A percentile compares a stretch with the other conserved stretches of the same genome.
These are phyloP conservation scores for Zasmidium cellare DNA, from an alignment of 2,329 filamentous ascomycete genomes.

Conservation along the genomic window DNA sequence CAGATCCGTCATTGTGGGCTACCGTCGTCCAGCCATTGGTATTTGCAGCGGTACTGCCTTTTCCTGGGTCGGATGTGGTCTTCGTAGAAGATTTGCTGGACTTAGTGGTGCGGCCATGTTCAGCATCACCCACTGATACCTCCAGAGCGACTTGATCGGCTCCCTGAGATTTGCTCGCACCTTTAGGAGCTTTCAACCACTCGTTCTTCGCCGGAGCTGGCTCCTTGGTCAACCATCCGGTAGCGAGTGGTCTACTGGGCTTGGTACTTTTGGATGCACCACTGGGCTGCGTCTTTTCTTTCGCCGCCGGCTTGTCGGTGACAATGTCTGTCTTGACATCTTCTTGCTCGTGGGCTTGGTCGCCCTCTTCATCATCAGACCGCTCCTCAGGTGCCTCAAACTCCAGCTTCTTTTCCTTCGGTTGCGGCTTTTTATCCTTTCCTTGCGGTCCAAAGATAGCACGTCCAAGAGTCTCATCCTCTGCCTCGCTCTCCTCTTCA, in stretches of 20 bases:
- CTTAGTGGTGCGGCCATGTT: not conserved
- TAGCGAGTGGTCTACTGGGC: constrained; percentile 25
- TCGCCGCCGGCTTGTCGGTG: constrained; percentile 30
- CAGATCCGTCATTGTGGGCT: constrained; percentile 35
- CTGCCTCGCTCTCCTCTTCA: constrained; percentile 55
- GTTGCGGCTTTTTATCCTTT: constrained; percentile 37
- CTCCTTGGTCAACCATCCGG: constrained; percentile 18
- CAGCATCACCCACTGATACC: not conserved
- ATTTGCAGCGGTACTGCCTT: constrained; percentile 25
- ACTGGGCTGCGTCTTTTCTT: constrained; percentile 4
- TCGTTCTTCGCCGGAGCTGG: constrained; percentile 6
- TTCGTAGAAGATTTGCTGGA: constrained; percentile 3
- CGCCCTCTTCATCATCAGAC: constrained; percentile 46
- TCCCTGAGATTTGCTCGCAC: constrained; percentile 16
- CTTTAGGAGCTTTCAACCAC: constrained; percentile 26
- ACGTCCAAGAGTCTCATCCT: constrained; percentile 65
- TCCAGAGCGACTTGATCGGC: constrained; percentile 20
- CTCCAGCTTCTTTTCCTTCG: constrained; percentile 47
- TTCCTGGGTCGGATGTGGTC: not conserved
- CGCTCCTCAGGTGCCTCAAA: constrained; percentile 62
- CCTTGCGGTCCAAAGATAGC: constrained; percentile 63
- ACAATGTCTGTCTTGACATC: constrained; percentile 29
- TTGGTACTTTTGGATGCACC: not conserved
- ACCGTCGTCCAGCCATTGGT: constrained; percentile 48
- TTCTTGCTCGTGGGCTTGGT: too few species aligned